Evolutionary conservation across 1,284 basidiomycete genomes (phyloP).

Genomic region (Malassezia brasiliensis): DNA sequence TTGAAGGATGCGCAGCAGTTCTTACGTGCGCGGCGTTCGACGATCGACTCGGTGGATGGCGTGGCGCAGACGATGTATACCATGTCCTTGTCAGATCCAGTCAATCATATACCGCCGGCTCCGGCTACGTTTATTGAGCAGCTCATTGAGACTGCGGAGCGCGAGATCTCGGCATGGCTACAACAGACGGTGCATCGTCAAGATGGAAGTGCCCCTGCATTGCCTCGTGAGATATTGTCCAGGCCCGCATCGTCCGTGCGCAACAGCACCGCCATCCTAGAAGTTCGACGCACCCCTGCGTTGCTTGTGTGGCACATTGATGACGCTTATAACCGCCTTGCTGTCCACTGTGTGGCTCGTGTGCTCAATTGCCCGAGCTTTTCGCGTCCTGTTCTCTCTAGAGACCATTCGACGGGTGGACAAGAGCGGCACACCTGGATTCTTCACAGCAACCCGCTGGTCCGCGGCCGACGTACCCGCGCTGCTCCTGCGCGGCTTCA

Average conservation of each 20-base stretch:
- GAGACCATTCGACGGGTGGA: not conserved
- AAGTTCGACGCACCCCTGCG: slow-evolving; percentile 32
- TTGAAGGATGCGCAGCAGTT: slow-evolving; percentile 29
- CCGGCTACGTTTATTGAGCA: slow-evolving; percentile 17
- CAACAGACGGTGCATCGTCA: slow-evolving; percentile 21
- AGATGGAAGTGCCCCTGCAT: not conserved
- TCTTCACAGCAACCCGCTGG: slow-evolving; percentile 29
- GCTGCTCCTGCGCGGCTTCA: not conserved
- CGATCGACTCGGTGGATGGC: not conserved
- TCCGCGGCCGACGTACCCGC: slow-evolving; percentile 17
- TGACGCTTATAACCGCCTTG: slow-evolving; percentile 28
- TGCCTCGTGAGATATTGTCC: not conserved
- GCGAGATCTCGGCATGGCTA: slow-evolving; percentile 24
- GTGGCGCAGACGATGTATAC: not conserved
- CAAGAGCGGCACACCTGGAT: slow-evolving; percentile 31
- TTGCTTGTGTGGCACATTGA: slow-evolving; percentile 31
- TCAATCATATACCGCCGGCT: not conserved
- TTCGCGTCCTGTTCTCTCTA: slow-evolving; percentile 12
- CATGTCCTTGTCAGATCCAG: not conserved
- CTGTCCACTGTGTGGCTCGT: slow-evolving; percentile 39
- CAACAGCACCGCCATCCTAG: slow-evolving; percentile 10
- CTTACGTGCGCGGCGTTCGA: slow-evolving; percentile 13
- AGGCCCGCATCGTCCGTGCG: not conserved
- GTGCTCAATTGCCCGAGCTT: slow-evolving; percentile 29
- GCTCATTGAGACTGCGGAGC: slow-evolving; percentile 24